These are phyloP conservation scores for Colletotrichum magnum DNA, from an alignment of 2,329 filamentous ascomycete genomes.

Conservation along the genomic window DNA sequence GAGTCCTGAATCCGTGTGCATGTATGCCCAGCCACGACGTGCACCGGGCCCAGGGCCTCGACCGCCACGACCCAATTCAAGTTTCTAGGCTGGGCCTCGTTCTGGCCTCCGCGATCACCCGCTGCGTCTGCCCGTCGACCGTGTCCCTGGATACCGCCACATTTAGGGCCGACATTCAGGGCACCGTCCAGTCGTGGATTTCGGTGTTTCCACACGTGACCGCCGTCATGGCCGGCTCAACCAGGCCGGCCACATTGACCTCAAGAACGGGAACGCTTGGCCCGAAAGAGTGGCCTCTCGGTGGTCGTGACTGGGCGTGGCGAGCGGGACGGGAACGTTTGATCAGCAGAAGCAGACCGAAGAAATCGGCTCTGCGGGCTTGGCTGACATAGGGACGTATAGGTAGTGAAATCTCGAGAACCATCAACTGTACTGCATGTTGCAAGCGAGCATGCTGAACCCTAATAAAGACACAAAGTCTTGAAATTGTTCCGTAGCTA, in stretches of 20 bases:
- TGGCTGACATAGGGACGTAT: no score
- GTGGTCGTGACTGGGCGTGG: no score
- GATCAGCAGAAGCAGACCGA: neutral
- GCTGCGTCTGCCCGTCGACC: constrained; percentile 54
- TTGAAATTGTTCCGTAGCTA: no score
- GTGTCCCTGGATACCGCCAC: constrained; percentile 56
- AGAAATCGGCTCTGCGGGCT: neutral
- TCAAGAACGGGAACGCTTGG: no score
- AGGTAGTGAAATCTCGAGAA: no score
- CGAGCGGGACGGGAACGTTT: neutral
- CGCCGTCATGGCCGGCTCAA: neutral
- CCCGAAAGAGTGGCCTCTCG: no score
- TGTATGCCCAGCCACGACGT: constrained; percentile 51
- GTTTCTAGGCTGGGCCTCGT: constrained; percentile 48
- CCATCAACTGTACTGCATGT: no score
- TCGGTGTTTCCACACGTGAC: constrained; percentile 3
- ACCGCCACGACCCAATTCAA: constrained; percentile 53
- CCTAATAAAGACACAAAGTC: no score
- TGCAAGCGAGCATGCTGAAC: no score
- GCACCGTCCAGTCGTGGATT: constrained; percentile 47
- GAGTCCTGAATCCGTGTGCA: constrained; percentile 46
- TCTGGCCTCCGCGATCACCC: constrained; percentile 52
- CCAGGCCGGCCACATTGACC: no score
- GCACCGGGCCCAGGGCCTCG: constrained; percentile 47
- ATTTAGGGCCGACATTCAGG: constrained; percentile 51